A percentile compares a stretch with the other conserved stretches of the same genome.
Evolutionary conservation across 2,329 filamentous ascomycete genomes (phyloP).

Genomic region (Colletotrichum horii): DNA sequence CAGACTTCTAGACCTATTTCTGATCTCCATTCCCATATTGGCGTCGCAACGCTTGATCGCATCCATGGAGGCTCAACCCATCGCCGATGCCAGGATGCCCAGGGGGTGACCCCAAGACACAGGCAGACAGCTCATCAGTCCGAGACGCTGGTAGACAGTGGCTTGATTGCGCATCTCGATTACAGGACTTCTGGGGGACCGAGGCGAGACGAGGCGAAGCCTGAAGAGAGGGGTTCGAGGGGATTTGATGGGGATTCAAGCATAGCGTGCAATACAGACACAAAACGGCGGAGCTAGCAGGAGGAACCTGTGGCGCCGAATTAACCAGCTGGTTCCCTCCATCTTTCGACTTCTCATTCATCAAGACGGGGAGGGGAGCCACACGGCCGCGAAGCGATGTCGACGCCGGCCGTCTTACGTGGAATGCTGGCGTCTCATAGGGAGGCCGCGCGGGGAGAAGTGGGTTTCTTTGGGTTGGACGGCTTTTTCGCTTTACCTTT

Average conservation of each 20-base stretch:
- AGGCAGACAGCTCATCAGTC: conserved; percentile 11
- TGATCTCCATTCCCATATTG: background rate
- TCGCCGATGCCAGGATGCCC: background rate
- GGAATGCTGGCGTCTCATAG: background rate
- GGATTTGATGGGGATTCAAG: background rate
- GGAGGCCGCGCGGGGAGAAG: background rate
- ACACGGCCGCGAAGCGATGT: background rate
- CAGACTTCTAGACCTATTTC: background rate
- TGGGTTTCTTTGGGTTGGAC: background rate
- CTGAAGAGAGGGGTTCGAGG: background rate
- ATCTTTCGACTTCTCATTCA: background rate
- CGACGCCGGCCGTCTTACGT: background rate
- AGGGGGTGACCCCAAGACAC: background rate
- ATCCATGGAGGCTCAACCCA: background rate
- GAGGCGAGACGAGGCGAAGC: background rate
- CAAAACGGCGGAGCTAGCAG: background rate
- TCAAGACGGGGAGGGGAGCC: background rate
- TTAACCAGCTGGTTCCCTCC: background rate
- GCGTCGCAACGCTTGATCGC: background rate
- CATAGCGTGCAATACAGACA: background rate
- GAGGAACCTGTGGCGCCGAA: background rate
- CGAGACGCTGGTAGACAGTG: conserved; percentile 17
- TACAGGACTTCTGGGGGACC: background rate
- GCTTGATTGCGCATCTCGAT: conserved; percentile 15
- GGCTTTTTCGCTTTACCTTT: background rate